Base-by-base conservation (phyloP, 2,329 filamentous ascomycete species). In the Aphanoascus verrucosus region DNA sequence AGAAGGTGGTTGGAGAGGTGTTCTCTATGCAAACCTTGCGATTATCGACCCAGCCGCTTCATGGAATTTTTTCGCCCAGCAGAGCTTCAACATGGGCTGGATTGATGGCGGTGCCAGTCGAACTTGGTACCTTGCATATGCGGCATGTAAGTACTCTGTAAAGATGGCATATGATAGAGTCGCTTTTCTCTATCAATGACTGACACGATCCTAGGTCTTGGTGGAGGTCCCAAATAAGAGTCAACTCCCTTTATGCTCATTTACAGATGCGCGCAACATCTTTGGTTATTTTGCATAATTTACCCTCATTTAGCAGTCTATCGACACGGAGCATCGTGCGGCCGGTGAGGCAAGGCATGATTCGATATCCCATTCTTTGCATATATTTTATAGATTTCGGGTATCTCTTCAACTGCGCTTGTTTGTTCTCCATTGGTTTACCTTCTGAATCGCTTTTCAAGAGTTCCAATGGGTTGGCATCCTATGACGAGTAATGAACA, bases 111-210 rank as follows among this genome's bases (percentile, higher is more conserved):
- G 93, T 14, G 88, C 87, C 1, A 85, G 83, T 63, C 73, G 82
- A 69, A 91, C 87, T 28, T 94, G 88, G 88, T 94, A 90, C 72
- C 70, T 94, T 70, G 83, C 85, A 40, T 88, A 83, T 68, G 76
- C 83, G 61, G 88, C 87, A 59, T 84, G 86, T 82, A 66, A 62
- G 65, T 65, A n/a, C n/a, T n/a, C n/a, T n/a, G n/a, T n/a, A n/a
- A n/a, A n/a, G n/a, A n/a, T n/a, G n/a, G n/a, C n/a, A n/a, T n/a
- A n/a, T n/a, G n/a, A n/a, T n/a, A n/a, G n/a, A n/a, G n/a, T n/a
- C n/a, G n/a, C n/a, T n/a, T n/a, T n/a, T n/a, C n/a, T n/a, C n/a
- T n/a, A n/a, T n/a, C n/a, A 44, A 23, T 7, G 5, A 41, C 53
- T 55, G 19, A 57, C 46, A 35, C 17, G 15, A 12, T 19, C 47